These are phyloP conservation scores for Ogataea siamensis DNA, from an alignment of 805 yeast species.

Conservation along the genomic window DNA sequence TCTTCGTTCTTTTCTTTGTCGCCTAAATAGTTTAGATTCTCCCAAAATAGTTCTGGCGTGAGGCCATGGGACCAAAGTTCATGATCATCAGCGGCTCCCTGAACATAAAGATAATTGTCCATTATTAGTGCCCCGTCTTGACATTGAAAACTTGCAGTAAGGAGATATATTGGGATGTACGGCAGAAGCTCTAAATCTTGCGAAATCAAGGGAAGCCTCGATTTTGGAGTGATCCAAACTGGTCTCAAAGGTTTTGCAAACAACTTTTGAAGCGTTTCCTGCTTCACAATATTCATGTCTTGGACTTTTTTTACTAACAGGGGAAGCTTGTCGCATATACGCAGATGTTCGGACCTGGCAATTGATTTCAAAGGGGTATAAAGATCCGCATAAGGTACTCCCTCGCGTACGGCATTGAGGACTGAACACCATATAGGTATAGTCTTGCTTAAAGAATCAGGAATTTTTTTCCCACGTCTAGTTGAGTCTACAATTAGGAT, in stretches of 20 bases:
- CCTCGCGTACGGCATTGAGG: slow-evolving; percentile 13
- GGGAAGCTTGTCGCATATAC: slow-evolving; percentile 49
- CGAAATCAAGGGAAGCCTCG: slow-evolving; percentile 11
- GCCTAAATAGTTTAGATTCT: slow-evolving; percentile 27
- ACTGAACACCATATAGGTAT: slow-evolving; percentile 70
- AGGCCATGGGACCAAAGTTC: slow-evolving; percentile 74
- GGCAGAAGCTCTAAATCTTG: slow-evolving; percentile 22
- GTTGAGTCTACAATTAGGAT: slow-evolving; percentile 77
- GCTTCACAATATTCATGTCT: slow-evolving; percentile 8
- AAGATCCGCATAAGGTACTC: slow-evolving; percentile 24
- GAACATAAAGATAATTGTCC: slow-evolving; percentile 63
- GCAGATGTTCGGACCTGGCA: slow-evolving; percentile 52
- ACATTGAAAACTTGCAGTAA: slow-evolving; percentile 62
- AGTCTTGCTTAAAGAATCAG: slow-evolving; percentile 85
- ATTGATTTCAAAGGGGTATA: slow-evolving; percentile 53
- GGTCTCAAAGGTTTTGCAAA: slow-evolving; percentile 57
- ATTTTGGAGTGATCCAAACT: slow-evolving; percentile 65
- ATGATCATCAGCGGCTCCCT: slow-evolving; percentile 95
- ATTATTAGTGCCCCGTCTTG: slow-evolving; percentile 55
- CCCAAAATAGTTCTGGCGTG: slow-evolving; percentile 60
- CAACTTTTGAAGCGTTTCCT: not conserved
- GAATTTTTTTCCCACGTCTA: slow-evolving; percentile 77
- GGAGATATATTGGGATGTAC: slow-evolving; percentile 44
- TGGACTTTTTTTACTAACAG: slow-evolving; percentile 44
- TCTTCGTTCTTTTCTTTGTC: slow-evolving; percentile 31